These are phyloP conservation scores for Nymphaea colorata DNA, from an alignment of 164 flowering plant species.

Conservation along the genomic window DNA sequence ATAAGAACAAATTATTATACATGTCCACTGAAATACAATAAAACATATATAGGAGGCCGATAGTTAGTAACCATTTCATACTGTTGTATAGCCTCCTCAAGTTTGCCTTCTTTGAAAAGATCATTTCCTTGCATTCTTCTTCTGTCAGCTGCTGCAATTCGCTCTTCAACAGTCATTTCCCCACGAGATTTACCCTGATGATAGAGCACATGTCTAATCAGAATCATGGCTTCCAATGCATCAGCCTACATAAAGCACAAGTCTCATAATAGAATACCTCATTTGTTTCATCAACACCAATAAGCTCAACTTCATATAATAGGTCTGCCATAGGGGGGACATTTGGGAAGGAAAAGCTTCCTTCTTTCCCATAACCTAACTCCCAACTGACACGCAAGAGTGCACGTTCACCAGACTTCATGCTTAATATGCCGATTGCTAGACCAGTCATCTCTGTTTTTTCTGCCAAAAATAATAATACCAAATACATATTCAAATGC, in stretches of 20 bases:
- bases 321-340: constrained; percentile 95
- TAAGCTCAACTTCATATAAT: constrained; percentile 85
- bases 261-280: constrained; percentile 34
- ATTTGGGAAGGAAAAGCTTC: constrained; percentile 95
- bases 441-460: constrained; percentile 81
- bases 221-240: neutral
- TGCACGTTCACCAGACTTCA: constrained; percentile 90
- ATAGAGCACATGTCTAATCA: neutral
- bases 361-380: constrained; percentile 90
- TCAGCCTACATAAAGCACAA: neutral
- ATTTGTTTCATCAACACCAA: constrained; percentile 91
- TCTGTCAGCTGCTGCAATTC: constrained; percentile 84
- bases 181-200: constrained; percentile 79
- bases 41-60: constrained; percentile 5
- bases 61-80: constrained; percentile 77
- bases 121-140: constrained; percentile 91
- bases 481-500: no score
- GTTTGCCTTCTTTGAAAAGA: constrained; percentile 74
- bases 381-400: constrained; percentile 88
- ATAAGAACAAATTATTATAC: neutral
- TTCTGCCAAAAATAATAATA: constrained; percentile 34
- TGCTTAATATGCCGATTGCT: constrained; percentile 66
- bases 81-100: constrained; percentile 98
- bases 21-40: neutral
- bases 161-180: constrained; percentile 97